Percentiles rank a stretch among this genome's conserved stretches.
Evolutionary conservation across 192 early-diverging fungal genomes (phyloP).

Genomic region (Backusella australiensis): DNA sequence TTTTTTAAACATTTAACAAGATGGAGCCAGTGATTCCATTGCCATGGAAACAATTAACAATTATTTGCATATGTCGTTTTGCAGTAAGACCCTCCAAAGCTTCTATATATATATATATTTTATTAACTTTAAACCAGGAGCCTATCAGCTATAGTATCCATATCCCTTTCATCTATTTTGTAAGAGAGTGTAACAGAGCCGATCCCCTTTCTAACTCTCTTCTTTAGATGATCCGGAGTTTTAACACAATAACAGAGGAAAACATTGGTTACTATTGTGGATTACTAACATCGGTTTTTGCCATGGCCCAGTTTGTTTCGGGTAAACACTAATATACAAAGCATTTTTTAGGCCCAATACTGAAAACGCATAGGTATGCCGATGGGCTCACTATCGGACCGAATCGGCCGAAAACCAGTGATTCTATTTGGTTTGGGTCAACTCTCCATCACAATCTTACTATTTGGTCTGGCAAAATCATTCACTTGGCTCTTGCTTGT

Average conservation of each 20-base stretch:
- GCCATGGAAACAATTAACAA: slow-evolving; percentile 15
- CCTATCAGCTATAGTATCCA: slow-evolving; percentile 20
- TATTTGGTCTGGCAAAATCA: slow-evolving; percentile 62
- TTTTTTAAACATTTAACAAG: too few species aligned
- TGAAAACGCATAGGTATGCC: slow-evolving; percentile 27
- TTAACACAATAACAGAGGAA: slow-evolving; percentile 58
- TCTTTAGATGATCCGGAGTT: slow-evolving; percentile 53
- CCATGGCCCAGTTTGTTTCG: slow-evolving; percentile 48
- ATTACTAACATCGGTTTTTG: slow-evolving; percentile 49
- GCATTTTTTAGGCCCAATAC: not conserved
- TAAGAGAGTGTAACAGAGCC: not conserved
- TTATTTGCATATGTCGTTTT: slow-evolving; percentile 18
- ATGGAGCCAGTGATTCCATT: slow-evolving; percentile 3
- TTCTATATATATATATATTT: too few species aligned
- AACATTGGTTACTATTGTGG: slow-evolving; percentile 49
- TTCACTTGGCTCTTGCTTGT: slow-evolving; percentile 50
- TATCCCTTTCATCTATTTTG: slow-evolving; percentile 16
- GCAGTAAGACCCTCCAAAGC: not conserved
- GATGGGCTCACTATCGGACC: slow-evolving; percentile 69
- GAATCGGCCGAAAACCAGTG: slow-evolving; percentile 67
- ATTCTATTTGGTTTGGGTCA: slow-evolving; percentile 70
- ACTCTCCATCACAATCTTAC: slow-evolving; percentile 53
- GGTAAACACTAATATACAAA: slow-evolving; percentile 12
- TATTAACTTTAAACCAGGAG: not conserved
- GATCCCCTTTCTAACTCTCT: too few species aligned